A percentile compares a stretch with the other conserved stretches of the same genome.
phyloP scores from a whole-genome alignment of 495 filamentous ascomycete genomes.

The Lasiosphaeria hispida region DNA sequence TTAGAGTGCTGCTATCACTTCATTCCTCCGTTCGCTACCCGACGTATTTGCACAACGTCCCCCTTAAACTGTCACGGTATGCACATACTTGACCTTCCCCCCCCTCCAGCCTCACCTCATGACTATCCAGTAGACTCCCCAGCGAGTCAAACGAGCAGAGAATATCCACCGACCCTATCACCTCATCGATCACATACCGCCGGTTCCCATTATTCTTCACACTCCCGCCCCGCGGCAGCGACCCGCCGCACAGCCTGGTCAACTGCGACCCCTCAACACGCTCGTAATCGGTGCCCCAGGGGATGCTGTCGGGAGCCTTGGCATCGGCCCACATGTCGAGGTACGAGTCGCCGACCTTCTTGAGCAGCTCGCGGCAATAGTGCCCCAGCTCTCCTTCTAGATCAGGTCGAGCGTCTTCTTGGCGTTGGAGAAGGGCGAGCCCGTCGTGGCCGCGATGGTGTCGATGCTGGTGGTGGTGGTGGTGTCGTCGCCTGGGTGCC shows the following conservation, averaged over 20 bases:
- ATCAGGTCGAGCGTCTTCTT: slow-evolving; percentile 33
- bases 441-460: slow-evolving; percentile 34
- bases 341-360: slow-evolving; percentile 44
- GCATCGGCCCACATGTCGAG: slow-evolving; percentile 38
- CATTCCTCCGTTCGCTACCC: no score
- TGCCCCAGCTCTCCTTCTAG: slow-evolving; percentile 33
- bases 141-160: slow-evolving; percentile 35
- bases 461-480: slow-evolving; percentile 34
- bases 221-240: slow-evolving; percentile 18
- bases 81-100: slow-evolving; percentile 37
- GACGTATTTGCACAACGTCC: no score
- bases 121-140: slow-evolving; percentile 30
- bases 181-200: slow-evolving; percentile 38
- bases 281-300: slow-evolving; percentile 33
- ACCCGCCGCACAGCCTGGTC: slow-evolving; percentile 2
- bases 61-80: slow-evolving; percentile 25
- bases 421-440: slow-evolving; percentile 42
- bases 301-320: slow-evolving; percentile 24
- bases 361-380: slow-evolving; percentile 37
- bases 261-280: slow-evolving; percentile 33
- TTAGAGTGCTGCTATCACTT: no score
- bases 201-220: slow-evolving; percentile 30
- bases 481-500: slow-evolving; percentile 27
- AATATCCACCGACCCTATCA: slow-evolving; percentile 34
- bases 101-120: slow-evolving; percentile 35